phyloP scores from a whole-genome alignment of 2,329 filamentous ascomycete species.

The Ophiostoma ulmi region DNA sequence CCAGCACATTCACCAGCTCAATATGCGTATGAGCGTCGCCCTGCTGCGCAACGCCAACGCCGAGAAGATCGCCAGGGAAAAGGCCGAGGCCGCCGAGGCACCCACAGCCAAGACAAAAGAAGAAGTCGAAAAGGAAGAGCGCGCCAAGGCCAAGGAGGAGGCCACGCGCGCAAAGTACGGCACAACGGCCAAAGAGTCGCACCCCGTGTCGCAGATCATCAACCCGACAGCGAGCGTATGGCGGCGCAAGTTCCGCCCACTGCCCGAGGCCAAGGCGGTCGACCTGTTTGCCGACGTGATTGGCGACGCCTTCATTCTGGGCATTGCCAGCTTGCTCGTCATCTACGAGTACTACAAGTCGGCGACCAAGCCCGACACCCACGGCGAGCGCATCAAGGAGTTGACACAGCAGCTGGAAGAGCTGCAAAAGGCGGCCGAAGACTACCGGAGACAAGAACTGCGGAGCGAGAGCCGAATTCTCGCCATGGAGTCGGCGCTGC shows the following conservation, averaged over 20 bases:
- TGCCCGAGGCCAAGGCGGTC: slow-evolving; percentile 62
- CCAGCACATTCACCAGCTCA: slow-evolving; percentile 60
- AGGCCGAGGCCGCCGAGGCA: slow-evolving; percentile 57
- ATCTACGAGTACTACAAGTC: slow-evolving; percentile 58
- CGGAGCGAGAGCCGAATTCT: slow-evolving; percentile 44
- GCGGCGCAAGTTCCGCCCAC: slow-evolving; percentile 56
- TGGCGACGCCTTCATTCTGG: slow-evolving; percentile 58
- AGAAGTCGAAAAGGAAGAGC: slow-evolving; percentile 48
- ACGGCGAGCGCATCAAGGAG: slow-evolving; percentile 49
- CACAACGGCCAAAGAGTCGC: slow-evolving; percentile 39
- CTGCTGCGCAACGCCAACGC: slow-evolving; percentile 53
- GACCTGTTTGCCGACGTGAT: slow-evolving; percentile 62
- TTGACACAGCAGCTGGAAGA: slow-evolving; percentile 47
- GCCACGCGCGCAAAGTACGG: slow-evolving; percentile 45
- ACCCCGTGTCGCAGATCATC: slow-evolving; percentile 33
- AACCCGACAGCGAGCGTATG: slow-evolving; percentile 45
- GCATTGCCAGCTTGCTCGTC: slow-evolving; percentile 53
- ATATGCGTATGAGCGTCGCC: slow-evolving; percentile 60
- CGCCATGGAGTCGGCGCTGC: slow-evolving; percentile 50
- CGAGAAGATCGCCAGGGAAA: slow-evolving; percentile 55
- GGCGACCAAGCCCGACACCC: slow-evolving; percentile 56
- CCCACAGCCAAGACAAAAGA: slow-evolving; percentile 62
- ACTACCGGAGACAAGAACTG: slow-evolving; percentile 46
- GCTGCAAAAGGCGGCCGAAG: slow-evolving; percentile 46
- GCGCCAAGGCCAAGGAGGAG: slow-evolving; percentile 47